Conservation (phyloP, 2,329 filamentous ascomycete species). For the Colletotrichum sp. region DNA sequence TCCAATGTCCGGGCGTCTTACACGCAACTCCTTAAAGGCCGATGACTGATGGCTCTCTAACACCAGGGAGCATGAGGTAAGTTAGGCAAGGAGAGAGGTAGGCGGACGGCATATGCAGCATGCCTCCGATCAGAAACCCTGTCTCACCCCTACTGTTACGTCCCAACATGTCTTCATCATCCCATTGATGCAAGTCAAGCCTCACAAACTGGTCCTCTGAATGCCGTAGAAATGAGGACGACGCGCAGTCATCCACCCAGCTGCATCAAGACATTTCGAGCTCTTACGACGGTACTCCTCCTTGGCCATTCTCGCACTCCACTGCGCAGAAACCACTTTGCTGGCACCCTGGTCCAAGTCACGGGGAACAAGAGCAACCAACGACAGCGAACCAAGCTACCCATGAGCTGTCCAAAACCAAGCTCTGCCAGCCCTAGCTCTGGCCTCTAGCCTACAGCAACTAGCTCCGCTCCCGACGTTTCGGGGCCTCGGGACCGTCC, state of each 20-base stretch:
- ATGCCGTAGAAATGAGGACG: not conserved
- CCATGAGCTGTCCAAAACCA: not conserved
- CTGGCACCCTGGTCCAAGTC: not conserved
- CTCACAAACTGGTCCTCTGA: not conserved
- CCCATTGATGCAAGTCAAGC: not conserved
- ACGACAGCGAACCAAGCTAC: constrained; percentile 6
- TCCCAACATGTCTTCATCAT: constrained; percentile 1
- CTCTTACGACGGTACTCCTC: not conserved
- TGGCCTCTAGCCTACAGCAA: not conserved
- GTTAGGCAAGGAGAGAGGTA: not conserved
- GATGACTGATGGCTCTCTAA: not conserved
- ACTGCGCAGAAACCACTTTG: not conserved
- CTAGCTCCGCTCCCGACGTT: constrained; percentile 18
- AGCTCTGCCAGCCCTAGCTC: not conserved
- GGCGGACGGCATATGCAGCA: constrained; percentile 14
- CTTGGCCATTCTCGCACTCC: not conserved
- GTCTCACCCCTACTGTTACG: not conserved
- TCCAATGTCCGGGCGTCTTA: not conserved
- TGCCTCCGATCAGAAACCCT: constrained; percentile 1
- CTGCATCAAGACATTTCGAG: not conserved
- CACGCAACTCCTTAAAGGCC: not conserved
- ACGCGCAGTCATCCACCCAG: not conserved
- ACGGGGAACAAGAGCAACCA: not conserved
- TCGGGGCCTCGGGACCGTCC: constrained; percentile 10
- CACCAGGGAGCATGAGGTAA: not conserved